These are phyloP conservation scores for Aspergillus japonicus DNA, from an alignment of 2,329 filamentous ascomycete species.

Conservation along the genomic window DNA sequence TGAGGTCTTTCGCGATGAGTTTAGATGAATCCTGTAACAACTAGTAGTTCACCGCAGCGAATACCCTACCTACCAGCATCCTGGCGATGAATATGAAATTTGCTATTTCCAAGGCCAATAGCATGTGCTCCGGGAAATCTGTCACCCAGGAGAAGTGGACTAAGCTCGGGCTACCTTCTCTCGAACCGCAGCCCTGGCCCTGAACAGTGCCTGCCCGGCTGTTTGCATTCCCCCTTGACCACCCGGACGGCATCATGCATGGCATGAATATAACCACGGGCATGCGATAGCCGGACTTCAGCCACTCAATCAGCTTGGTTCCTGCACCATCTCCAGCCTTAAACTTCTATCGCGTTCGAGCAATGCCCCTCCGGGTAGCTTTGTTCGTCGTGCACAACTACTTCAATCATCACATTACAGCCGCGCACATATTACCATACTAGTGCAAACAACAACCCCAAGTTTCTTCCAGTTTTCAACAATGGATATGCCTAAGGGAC, in stretches of 20 bases:
- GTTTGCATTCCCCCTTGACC: not conserved
- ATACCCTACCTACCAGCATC: constrained; percentile 22
- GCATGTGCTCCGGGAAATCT: not conserved
- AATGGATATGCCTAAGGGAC: no score
- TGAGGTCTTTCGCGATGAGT: constrained; percentile 1
- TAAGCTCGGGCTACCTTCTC: not conserved
- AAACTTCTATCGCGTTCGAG: not conserved
- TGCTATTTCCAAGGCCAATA: not conserved
- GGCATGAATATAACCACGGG: not conserved
- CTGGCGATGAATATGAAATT: constrained; percentile 19
- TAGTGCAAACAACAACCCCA: not conserved
- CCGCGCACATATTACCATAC: not conserved
- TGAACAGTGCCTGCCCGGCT: not conserved
- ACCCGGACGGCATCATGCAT: not conserved
- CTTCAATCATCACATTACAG: not conserved
- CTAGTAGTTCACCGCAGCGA: constrained; percentile 15
- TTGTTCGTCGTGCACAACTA: not conserved
- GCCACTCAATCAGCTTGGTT: not conserved
- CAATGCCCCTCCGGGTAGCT: not conserved
- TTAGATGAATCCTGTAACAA: constrained; percentile 14
- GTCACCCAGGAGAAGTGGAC: not conserved
- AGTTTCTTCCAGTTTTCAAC: not conserved
- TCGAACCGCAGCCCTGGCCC: no score
- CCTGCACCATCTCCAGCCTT: not conserved
- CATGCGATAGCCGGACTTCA: not conserved